A percentile compares a stretch with the other conserved stretches of the same genome.
Conservation (phyloP, 2,329 filamentous ascomycete species). For the Fusarium subglutinans region DNA sequence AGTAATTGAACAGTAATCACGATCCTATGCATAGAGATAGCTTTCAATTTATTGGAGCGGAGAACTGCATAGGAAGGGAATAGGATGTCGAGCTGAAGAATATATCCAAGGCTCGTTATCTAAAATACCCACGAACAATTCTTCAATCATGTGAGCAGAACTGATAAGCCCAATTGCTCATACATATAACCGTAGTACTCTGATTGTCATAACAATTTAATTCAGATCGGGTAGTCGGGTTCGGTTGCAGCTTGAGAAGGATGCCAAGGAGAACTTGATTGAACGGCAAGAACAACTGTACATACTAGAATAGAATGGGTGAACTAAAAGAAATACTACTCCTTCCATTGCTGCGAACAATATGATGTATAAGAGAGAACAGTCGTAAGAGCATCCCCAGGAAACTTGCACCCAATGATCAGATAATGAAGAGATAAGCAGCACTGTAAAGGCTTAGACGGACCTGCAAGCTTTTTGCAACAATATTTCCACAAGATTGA, state of each 20-base stretch:
- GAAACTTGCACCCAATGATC: background rate
- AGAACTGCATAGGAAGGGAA: rapidly evolving
- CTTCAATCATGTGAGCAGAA: rapidly evolving
- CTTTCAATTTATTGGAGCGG: rapidly evolving
- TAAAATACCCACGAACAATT: rapidly evolving
- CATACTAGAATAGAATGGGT: too few relatives aligned
- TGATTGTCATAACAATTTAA: rapidly evolving
- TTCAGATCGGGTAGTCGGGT: rapidly evolving
- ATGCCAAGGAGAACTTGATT: rapidly evolving
- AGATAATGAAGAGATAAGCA: background rate
- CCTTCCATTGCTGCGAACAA: rapidly evolving
- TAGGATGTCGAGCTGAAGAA: background rate
- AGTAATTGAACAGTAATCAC: background rate
- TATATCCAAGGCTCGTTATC: rapidly evolving
- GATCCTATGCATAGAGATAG: background rate
- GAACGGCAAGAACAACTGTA: background rate
- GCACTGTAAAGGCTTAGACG: too few relatives aligned
- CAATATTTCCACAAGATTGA: rapidly evolving
- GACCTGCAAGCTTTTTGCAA: too few relatives aligned
- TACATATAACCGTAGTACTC: rapidly evolving
- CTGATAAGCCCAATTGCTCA: rapidly evolving
- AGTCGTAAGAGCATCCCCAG: rapidly evolving
- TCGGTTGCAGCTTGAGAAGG: background rate
- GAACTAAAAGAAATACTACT: too few relatives aligned
- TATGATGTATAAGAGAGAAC: background rate